These are phyloP conservation scores for Dothidotthia symphoricarpi DNA, from an alignment of 2,329 filamentous ascomycete genomes.

Conservation along the genomic window DNA sequence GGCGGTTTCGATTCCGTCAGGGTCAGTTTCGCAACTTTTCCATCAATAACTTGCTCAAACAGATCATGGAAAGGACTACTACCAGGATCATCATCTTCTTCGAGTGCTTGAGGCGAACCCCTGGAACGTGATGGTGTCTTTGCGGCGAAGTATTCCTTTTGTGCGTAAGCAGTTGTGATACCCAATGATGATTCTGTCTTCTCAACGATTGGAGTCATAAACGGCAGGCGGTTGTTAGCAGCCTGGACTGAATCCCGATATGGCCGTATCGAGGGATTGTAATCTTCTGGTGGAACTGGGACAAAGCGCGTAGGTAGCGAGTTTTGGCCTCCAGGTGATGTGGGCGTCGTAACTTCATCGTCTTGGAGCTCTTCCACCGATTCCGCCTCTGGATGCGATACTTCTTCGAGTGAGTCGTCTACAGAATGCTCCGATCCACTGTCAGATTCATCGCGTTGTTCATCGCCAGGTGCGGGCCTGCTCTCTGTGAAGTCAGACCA, in stretches of 20 bases:
- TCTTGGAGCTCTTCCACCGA: constrained; percentile 31
- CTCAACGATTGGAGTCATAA: constrained; percentile 98
- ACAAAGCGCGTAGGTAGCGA: constrained; percentile 63
- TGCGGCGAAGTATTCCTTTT: constrained; percentile 60
- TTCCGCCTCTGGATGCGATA: constrained; percentile 28
- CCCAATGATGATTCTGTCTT: constrained; percentile 86
- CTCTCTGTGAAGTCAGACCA: constrained; percentile 85
- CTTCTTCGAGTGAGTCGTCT: constrained; percentile 39
- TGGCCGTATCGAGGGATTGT: constrained; percentile 72
- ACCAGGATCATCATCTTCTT: constrained; percentile 47
- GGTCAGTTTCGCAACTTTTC: constrained; percentile 53
- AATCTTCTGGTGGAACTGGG: constrained; percentile 81
- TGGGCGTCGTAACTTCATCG: constrained; percentile 49
- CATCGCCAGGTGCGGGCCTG: constrained; percentile 62
- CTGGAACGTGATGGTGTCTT: constrained; percentile 74
- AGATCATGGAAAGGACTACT: constrained; percentile 74
- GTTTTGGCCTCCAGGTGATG: constrained; percentile 41
- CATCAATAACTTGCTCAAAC: constrained; percentile 50
- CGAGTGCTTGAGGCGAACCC: constrained; percentile 41
- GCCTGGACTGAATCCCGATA: constrained; percentile 77
- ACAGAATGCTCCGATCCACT: constrained; percentile 36
- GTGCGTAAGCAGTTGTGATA: constrained; percentile 43
- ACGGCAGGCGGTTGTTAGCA: constrained; percentile 88
- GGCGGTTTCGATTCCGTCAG: constrained; percentile 46
- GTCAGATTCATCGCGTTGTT: constrained; percentile 36